Conservation (phyloP, 2,329 filamentous ascomycete genomes). For the Nemania diffusa region DNA sequence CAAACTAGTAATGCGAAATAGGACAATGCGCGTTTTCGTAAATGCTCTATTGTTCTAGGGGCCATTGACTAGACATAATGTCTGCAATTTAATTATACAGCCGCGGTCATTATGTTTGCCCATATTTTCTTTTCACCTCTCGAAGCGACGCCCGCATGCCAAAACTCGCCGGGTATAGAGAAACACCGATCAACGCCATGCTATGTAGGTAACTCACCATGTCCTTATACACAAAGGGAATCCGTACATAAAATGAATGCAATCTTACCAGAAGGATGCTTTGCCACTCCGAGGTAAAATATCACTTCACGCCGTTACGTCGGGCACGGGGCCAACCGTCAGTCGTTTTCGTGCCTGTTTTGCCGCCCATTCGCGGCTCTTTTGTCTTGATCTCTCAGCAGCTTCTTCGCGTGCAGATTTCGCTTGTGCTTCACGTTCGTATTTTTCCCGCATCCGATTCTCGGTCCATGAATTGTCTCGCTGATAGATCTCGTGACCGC, state of each 20-base stretch:
- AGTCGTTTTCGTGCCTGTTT: conserved; percentile 60
- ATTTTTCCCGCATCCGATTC: conserved; percentile 63
- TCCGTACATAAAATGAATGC: conserved; percentile 38
- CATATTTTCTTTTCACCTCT: neutral
- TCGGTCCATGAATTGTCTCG: conserved; percentile 61
- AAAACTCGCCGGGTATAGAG: conserved; percentile 27
- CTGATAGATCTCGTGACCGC: conserved; percentile 64
- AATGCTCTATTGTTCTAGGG: conserved; percentile 5
- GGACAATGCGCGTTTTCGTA: neutral
- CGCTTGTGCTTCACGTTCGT: conserved; percentile 64
- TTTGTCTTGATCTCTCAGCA: conserved; percentile 68
- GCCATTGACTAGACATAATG: conserved; percentile 10
- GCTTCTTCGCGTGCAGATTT: conserved; percentile 68
- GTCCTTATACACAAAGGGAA: conserved; percentile 16
- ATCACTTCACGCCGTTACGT: conserved; percentile 33
- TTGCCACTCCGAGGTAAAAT: neutral
- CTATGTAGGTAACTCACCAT: conserved; percentile 15
- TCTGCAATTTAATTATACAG: conserved; percentile 20
- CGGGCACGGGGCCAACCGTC: conserved; percentile 43
- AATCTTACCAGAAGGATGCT: conserved; percentile 21
- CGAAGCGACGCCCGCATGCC: conserved; percentile 17
- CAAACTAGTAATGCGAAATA: neutral
- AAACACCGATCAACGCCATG: conserved; percentile 28
- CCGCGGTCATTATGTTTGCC: neutral
- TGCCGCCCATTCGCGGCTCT: conserved; percentile 71